Evolutionary conservation across 228 moss, liverwort and hornwort species (phyloP), one percentile per base, ranked within the genome.

Genomic region (Sphagnum magellanicum): DNA sequence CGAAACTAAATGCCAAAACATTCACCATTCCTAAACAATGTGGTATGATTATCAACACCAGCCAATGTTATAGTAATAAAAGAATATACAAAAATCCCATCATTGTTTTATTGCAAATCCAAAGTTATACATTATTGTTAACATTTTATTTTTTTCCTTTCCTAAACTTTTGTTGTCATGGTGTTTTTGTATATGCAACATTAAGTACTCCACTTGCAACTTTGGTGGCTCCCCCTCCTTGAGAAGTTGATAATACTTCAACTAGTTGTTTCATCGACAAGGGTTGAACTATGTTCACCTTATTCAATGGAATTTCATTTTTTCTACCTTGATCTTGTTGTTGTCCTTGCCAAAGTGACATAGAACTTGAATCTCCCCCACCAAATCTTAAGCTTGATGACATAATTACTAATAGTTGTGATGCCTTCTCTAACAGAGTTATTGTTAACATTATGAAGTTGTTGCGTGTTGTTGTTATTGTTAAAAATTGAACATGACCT

Each of bases 381-480:
- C 90, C 90, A 82, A 98, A 81, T 76, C 90, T 90, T 81, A 86
- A 94, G 59, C 93, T 87, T 79, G 94, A 83, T 58, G 93, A 69
- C 53, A 98, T 76, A 93, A 59, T 93, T 98, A 72, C 93, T 93
- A 6, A 87, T 81, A 72, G 93, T 75, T 98, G 98, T 50, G 98
- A 94, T 70, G 98, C 98, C 76, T 98, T 98, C 70, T 98, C 92
- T 65, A 98, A 92, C 72, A 98, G 81, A 69, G 94, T 94, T 59
- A 94, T 94, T 72, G 94, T 93, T 63, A 94, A 98, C 98, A 98
- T 98, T 93, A 94, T 6, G 98, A 85, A 50, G 90, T 85, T 53
- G 88, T 78, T 52, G 93, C 87, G 67, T 80, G 77, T 52, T 92
- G 93, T 74, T 90, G 96, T 17, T 17, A 1, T 17, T 17, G 17